Evolutionary conservation across 192 early-diverging fungal species (phyloP).

Genomic region (Cladochytrium replicatum): DNA sequence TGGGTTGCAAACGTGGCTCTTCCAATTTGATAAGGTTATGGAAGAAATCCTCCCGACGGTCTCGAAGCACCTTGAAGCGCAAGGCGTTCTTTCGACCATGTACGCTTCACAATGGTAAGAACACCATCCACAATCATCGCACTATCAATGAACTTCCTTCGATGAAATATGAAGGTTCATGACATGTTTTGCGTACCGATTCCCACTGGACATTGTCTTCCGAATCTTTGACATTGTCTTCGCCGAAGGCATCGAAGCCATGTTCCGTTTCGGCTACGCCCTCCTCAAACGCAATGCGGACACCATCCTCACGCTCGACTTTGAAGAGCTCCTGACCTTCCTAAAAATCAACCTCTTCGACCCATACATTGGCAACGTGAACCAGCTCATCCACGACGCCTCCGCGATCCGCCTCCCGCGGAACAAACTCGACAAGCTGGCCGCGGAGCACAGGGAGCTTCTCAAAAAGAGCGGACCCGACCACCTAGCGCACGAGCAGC

Average conservation of each 20-base stretch:
- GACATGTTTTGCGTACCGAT: constrained; percentile 80
- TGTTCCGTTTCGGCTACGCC: constrained; percentile 65
- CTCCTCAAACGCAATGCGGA: constrained; percentile 64
- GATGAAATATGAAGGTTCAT: constrained; percentile 53
- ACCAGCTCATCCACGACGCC: constrained; percentile 73
- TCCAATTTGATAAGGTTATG: constrained; percentile 68
- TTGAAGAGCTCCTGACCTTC: constrained; percentile 64
- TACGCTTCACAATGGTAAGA: constrained; percentile 73
- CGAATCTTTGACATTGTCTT: constrained; percentile 74
- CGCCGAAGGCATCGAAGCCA: constrained; percentile 71
- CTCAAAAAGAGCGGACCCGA: constrained; percentile 61
- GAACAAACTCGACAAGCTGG: constrained; percentile 56
- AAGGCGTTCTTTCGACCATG: constrained; percentile 68
- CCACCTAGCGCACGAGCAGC: constrained; percentile 45
- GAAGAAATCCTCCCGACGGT: constrained; percentile 63
- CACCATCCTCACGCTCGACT: constrained; percentile 55
- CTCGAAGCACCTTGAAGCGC: constrained; percentile 54
- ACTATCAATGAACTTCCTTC: no score
- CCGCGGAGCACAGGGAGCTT: constrained; percentile 61
- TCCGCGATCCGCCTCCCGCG: constrained; percentile 63
- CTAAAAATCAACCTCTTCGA: constrained; percentile 80
- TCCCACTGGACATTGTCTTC: constrained; percentile 66
- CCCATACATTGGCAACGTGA: constrained; percentile 63
- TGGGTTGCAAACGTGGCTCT: constrained; percentile 61
- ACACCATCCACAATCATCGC: neutral